Evolutionary conservation across 148 eudicot species (phyloP).

Genomic region (Amaranthus palmeri): DNA sequence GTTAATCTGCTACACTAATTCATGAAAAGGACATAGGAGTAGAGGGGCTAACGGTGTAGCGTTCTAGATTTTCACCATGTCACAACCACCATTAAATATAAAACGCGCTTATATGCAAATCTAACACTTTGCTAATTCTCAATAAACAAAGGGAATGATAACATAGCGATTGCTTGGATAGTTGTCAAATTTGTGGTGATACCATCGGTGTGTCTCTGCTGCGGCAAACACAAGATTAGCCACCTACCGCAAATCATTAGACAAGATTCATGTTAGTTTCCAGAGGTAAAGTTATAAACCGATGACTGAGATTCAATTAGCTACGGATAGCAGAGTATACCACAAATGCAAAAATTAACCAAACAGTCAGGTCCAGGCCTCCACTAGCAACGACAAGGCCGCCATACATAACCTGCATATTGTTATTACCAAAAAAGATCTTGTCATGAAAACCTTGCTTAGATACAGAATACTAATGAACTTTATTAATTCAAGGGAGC

Average conservation of each 20-base stretch:
- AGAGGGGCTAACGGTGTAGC: no score
- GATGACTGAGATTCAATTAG: not conserved
- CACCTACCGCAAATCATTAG: slow-evolving; percentile 46
- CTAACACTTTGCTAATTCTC: slow-evolving; percentile 4
- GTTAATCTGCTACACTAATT: no score
- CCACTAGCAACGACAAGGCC: slow-evolving; percentile 84
- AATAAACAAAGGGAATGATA: slow-evolving; percentile 60
- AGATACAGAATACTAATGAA: not conserved
- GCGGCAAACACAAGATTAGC: slow-evolving; percentile 81
- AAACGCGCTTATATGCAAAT: not conserved
- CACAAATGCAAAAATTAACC: slow-evolving; percentile 85
- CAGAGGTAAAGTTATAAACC: not conserved
- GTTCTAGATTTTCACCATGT: no score
- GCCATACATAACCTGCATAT: slow-evolving; percentile 72
- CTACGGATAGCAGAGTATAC: slow-evolving; percentile 37
- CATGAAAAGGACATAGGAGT: no score
- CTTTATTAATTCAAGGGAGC: not conserved
- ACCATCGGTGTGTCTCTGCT: slow-evolving; percentile 89
- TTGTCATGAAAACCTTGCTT: not conserved
- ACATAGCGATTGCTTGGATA: slow-evolving; percentile 63
- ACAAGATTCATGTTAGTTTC: slow-evolving; percentile 2
- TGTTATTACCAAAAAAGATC: not conserved
- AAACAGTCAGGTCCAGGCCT: slow-evolving; percentile 61
- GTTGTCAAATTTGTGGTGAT: slow-evolving; percentile 65
- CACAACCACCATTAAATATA: no score